Conservation (phyloP, 176 grass and related monocot genomes). For the Oryza glaberrima region DNA sequence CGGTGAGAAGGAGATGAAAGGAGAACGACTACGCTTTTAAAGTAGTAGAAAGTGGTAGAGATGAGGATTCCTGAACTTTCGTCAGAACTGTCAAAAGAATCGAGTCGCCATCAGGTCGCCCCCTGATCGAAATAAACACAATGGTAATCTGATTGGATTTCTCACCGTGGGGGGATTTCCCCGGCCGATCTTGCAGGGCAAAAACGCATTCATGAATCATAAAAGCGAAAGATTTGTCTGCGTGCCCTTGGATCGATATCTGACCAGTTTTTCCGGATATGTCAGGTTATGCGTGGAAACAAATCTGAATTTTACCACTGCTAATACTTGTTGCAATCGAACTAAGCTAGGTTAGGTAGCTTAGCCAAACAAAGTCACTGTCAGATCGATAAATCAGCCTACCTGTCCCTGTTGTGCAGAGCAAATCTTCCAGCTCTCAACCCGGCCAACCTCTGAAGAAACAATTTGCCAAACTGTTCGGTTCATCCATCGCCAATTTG, state of each 20-base stretch:
- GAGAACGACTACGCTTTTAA: too few species aligned
- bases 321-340: not conserved
- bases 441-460: not conserved
- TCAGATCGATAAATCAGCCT: not conserved
- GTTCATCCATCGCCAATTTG: not conserved
- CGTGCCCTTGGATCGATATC: not conserved
- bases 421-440: not conserved
- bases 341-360: not conserved
- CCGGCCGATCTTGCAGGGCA: not conserved
- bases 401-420: not conserved
- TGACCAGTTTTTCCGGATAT: not conserved
- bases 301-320: not conserved
- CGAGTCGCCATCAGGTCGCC: not conserved
- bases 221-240: not conserved
- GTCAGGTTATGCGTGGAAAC: not conserved
- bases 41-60: too few species aligned
- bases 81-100: not conserved
- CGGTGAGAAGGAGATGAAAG: too few species aligned
- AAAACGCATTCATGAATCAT: not conserved
- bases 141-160: not conserved
- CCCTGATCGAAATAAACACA: not conserved
- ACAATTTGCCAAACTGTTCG: not conserved
- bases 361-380: not conserved
- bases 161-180: not conserved
- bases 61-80: not conserved